Percentiles rank a stretch among this genome's conserved stretches.
These are phyloP conservation scores for Citrus sinensis DNA, from an alignment of 345 rosid genomes.

Conservation along the genomic window DVS_A1.0 CM039161.1:13283501-13284000, in stretches of 20 bases:
- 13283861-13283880: neutral
- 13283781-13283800: no score
- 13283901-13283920: constrained; percentile 68
- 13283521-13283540: neutral
- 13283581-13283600: neutral
- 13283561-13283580: neutral
- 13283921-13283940: constrained; percentile 43
- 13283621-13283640: no score
- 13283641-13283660: neutral
- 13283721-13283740: neutral
- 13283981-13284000: no score
- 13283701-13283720: neutral
- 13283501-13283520: no score
- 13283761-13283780: neutral
- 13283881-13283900: constrained; percentile 59
- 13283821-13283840: neutral
- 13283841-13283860: neutral
- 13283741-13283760: neutral
- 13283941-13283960: constrained; percentile 39
- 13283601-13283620: no score
- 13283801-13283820: no score
- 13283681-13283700: neutral
- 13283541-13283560: neutral
- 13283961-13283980: constrained; percentile 13
- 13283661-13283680: neutral